Base-by-base conservation (phyloP, 2,329 filamentous ascomycete genomes). In the Xylaria sp. region DNA sequence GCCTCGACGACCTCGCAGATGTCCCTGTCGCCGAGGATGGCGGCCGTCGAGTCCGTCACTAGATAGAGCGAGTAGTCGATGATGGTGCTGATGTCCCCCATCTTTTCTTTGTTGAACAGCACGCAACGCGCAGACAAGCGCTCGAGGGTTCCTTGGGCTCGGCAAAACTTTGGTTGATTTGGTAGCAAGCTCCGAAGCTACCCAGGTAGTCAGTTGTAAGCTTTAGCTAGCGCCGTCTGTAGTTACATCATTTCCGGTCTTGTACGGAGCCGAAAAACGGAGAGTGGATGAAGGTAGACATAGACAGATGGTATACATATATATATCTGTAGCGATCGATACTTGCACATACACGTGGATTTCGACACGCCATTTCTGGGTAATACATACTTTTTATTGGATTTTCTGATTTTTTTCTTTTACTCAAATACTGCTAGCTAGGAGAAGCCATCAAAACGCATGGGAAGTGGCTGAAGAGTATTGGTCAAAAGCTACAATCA, bases 1-100 rank as follows among this genome's bases (percentile, higher is more conserved):
- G 88, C 86, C 75, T 91, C 89, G 63, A 98, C 94, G 0, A 97
- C 90, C 10, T 87, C 75, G 68, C 88, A 87, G 44, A 98, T 85
- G 78, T 93, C 86, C 74, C 87, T 87, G 71, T 86, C 82, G 63
- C 92, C 92, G 51, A 98, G 89, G 73, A 97, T 93, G 40, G 90
- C 89, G 16, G 91, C 87, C n/a, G 94, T 97, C 60, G 93, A 96
- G 85, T 98, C 94, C 5, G 94, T 98, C 74, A 98, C 94, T 66
- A 98, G 86, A 79, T 98, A 98, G 47, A 98, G 84, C 58, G 91
- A 90, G 79, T 97, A 94, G 81, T 97, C 90, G 55, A 91, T 84
- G 23, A 82, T 76, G 78, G 80, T 71, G 23, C 82, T 76, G 78
- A 80, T 71, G 68, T 83, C 74, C 64, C 75, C 65, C 77, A 80